Conservation (phyloP, 495 filamentous ascomycete species). For the Platismatia glauca region DNA sequence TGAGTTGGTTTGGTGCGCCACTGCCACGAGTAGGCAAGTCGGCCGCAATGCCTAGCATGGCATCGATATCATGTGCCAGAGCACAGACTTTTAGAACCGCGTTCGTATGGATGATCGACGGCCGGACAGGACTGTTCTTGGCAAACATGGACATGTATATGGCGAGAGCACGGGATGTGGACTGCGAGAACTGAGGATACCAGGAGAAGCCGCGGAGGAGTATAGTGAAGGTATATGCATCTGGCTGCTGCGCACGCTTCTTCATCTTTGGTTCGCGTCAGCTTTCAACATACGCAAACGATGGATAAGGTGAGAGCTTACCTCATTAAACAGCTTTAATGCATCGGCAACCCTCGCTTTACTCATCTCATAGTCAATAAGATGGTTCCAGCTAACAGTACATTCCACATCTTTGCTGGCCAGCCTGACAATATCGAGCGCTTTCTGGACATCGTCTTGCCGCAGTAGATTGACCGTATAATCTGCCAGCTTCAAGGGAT, state of each 20-base stretch:
- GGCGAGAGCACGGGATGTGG: slow-evolving; percentile 51
- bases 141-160: slow-evolving; percentile 65
- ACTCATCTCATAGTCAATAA: slow-evolving; percentile 63
- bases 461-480: slow-evolving; percentile 49
- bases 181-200: slow-evolving; percentile 41
- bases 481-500: slow-evolving; percentile 57
- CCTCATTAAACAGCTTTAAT: slow-evolving; percentile 77
- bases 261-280: slow-evolving; percentile 63
- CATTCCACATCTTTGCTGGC: slow-evolving; percentile 53
- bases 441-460: slow-evolving; percentile 49
- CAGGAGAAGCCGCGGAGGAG: slow-evolving; percentile 65
- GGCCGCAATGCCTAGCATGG: slow-evolving; percentile 59
- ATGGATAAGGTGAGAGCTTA: slow-evolving; percentile 27
- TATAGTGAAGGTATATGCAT: slow-evolving; percentile 68
- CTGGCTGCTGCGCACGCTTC: slow-evolving; percentile 69
- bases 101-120: slow-evolving; percentile 73
- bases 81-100: slow-evolving; percentile 74
- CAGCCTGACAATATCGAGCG: slow-evolving; percentile 53
- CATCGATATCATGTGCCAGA: slow-evolving; percentile 59
- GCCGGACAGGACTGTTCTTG: slow-evolving; percentile 48
- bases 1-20: slow-evolving; percentile 54
- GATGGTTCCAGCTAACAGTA: slow-evolving; percentile 76
- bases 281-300: not conserved
- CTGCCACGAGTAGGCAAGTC: slow-evolving; percentile 53
- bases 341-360: slow-evolving; percentile 49